Percentiles rank a stretch among this genome's conserved stretches.
Evolutionary conservation across 495 filamentous ascomycete genomes (phyloP).

Genomic region (Penicillium robsamsonii): DNA sequence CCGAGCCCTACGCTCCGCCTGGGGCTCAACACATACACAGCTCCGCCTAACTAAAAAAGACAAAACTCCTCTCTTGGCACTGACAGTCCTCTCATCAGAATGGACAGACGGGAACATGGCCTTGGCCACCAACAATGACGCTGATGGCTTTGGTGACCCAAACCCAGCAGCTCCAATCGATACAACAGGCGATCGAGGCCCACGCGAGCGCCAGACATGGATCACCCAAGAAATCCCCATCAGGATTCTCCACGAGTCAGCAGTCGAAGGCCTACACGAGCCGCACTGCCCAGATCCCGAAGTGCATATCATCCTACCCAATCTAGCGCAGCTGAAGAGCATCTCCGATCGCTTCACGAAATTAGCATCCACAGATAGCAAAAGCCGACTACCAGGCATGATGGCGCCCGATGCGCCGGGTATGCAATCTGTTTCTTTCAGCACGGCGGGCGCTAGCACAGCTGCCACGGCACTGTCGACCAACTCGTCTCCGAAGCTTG

Average conservation of each 20-base stretch:
- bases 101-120: constrained; percentile 48
- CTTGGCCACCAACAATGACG: constrained; percentile 39
- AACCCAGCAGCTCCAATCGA: constrained; percentile 24
- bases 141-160: constrained; percentile 9
- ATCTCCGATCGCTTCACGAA: constrained; percentile 94
- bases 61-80: constrained; percentile 73
- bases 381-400: constrained; percentile 16
- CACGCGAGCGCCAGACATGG: constrained; percentile 71
- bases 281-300: constrained; percentile 88
- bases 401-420: constrained; percentile 18
- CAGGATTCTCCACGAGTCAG: constrained; percentile 73
- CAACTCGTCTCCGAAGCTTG: constrained; percentile 59
- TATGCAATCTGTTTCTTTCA: constrained; percentile 2
- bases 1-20: constrained; percentile 81
- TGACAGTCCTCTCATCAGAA: constrained; percentile 70
- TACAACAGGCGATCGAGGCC: constrained; percentile 46
- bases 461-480: constrained; percentile 21
- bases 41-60: constrained; percentile 92
- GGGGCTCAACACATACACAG: constrained; percentile 69
- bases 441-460: background rate
- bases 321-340: constrained; percentile 77
- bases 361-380: constrained; percentile 50
- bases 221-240: constrained; percentile 98
- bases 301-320: constrained; percentile 86
- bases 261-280: constrained; percentile 83